Evolutionary conservation across 805 yeast species (phyloP), one percentile per base, ranked within the genome.

Genomic region (Osmozyma mogii): DNA sequence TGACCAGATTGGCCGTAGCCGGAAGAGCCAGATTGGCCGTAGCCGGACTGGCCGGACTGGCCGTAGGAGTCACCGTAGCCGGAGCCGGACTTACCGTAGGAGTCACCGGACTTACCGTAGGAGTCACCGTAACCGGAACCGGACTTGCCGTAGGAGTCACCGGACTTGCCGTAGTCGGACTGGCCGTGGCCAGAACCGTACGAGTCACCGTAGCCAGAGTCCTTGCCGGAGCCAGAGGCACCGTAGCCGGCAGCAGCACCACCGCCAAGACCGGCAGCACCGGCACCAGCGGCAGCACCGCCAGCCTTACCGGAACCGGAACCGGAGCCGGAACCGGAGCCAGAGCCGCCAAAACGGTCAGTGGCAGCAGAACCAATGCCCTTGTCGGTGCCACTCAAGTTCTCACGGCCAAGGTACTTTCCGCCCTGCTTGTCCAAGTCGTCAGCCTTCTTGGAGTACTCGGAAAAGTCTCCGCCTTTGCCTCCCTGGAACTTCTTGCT

Each of bases 401-500:
- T 33, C 18, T 38, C 40, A 16, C 21, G 37, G 15, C 40, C 44
- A 12, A 35, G 19, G 6, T 30, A 28, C 21, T 42, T 15, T 9
- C 44, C 44, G 9, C 47, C 50, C 28, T 49, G 45, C 17, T 47
- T 38, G 43, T 58, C 64, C 30, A 43, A 38, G 8, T 44, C 40
- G 27, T 40, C 51, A 9, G 52, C 58, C 28, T 50, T 44, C 34
- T 52, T 48, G 22, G 46, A n/a, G n/a, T n/a, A n/a, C n/a, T n/a
- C n/a, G n/a, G n/a, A n/a, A n/a, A 48, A 17, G 55, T 54, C 22
- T 49, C 45, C 22, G 47, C 59, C 32, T 46, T 52, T 45, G 16
- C 58, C 60, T 13, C 52, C 54, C 36, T 54, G 45, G 35, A 47
- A 47, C 29, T 53, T 53, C 28, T 56, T 38, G 18, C 39, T 30